Conservation (phyloP, 345 rosid species). For the Mercurialis annua region DNA sequence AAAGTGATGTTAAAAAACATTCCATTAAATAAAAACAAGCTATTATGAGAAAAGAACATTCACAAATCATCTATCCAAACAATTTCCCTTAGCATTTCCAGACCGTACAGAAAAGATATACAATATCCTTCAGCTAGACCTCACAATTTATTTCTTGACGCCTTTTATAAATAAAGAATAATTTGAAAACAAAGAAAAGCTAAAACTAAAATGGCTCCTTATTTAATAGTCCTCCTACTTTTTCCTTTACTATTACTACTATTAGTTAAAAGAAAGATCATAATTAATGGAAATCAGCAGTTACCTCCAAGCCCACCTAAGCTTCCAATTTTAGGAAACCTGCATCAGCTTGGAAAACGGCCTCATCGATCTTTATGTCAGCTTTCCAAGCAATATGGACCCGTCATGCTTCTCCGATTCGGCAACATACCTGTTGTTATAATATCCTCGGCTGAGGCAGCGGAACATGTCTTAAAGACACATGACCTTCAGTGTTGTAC, state of each 20-base stretch:
- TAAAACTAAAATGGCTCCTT: background rate
- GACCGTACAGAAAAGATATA: too few species aligned
- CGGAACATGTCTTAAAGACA: conserved; percentile 13
- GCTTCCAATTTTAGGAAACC: conserved; percentile 22
- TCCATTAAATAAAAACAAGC: too few species aligned
- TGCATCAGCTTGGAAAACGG: conserved; percentile 14
- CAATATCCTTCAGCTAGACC: too few species aligned
- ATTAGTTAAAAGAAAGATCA: background rate
- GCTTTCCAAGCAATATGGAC: conserved; percentile 21
- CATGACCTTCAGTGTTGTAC: conserved; percentile 11
- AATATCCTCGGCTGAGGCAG: conserved; percentile 29
- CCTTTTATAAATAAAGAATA: too few species aligned
- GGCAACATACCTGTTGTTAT: conserved; percentile 8
- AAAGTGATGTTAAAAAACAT: too few species aligned
- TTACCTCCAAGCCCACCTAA: conserved; percentile 20
- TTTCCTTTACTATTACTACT: background rate
- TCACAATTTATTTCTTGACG: too few species aligned
- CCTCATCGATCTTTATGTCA: conserved; percentile 3
- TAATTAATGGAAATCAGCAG: background rate
- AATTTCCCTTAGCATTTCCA: too few species aligned
- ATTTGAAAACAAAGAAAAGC: too few species aligned
- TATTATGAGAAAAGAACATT: too few species aligned
- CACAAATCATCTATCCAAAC: too few species aligned
- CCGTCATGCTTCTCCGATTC: conserved; percentile 17
- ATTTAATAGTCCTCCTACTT: background rate